These are phyloP conservation scores for Chrysoporthe cubensis DNA, from an alignment of 2,329 filamentous ascomycete species.

Conservation along the genomic window DNA sequence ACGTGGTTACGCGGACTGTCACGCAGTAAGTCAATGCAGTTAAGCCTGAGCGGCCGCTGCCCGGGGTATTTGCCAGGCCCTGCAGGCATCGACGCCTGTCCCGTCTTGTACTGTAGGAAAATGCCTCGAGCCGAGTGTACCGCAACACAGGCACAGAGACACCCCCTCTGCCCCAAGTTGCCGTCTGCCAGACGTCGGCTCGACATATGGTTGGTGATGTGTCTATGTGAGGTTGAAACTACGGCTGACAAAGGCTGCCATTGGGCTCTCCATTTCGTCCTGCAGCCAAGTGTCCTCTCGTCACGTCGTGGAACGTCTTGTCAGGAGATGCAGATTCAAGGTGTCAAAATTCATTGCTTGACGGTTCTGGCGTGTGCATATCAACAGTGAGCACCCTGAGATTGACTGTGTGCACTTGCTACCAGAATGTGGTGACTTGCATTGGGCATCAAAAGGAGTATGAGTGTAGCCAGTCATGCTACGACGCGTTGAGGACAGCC, in stretches of 20 bases:
- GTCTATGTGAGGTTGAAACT: not conserved
- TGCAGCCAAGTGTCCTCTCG: slow-evolving; percentile 7
- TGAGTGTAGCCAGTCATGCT: not conserved
- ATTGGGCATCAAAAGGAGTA: not conserved
- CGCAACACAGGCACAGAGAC: slow-evolving; percentile 6
- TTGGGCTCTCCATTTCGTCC: not conserved
- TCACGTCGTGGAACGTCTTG: slow-evolving; percentile 7
- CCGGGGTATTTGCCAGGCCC: not conserved
- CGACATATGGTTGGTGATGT: slow-evolving; percentile 1
- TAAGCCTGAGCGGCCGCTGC: not conserved
- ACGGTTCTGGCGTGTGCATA: not conserved
- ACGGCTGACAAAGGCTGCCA: slow-evolving; percentile 12
- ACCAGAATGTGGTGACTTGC: not conserved
- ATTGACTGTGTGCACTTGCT: not conserved
- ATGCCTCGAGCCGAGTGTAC: not conserved
- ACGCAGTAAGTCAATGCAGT: not conserved
- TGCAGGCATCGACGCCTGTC: not conserved
- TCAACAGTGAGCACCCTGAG: not conserved
- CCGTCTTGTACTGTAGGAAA: too few species aligned
- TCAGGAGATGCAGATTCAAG: not conserved
- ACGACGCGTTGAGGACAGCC: not conserved
- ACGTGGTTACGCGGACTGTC: not conserved
- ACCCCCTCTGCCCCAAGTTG: not conserved
- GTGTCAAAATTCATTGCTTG: slow-evolving; percentile 12
- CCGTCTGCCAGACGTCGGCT: not conserved